phyloP scores from a whole-genome alignment of 1,139 yeast genomes.

The Debaryomyces robertsiae region DNA sequence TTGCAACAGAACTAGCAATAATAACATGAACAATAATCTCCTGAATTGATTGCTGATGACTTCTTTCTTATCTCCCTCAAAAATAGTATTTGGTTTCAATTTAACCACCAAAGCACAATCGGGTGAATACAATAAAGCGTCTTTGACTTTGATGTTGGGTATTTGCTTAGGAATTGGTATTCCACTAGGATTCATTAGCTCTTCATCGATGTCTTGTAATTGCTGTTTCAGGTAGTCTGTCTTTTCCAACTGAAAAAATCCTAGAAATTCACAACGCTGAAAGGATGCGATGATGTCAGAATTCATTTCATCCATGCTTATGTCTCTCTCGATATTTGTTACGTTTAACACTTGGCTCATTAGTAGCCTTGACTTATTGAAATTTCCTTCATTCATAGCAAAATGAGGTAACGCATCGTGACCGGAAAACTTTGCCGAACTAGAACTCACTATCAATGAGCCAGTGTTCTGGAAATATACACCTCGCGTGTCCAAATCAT shows the following conservation, averaged over 20 bases:
- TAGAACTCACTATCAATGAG: conserved; percentile 61
- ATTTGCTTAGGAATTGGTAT: conserved; percentile 59
- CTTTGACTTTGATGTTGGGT: conserved; percentile 57
- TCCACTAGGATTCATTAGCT: conserved; percentile 70
- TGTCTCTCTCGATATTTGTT: conserved; percentile 37
- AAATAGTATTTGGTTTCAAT: conserved; percentile 28
- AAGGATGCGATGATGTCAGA: conserved; percentile 36
- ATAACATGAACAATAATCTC: conserved; percentile 49
- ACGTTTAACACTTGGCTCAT: conserved; percentile 44
- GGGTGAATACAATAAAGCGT: conserved; percentile 76
- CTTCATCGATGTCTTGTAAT: conserved; percentile 66
- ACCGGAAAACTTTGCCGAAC: conserved; percentile 76
- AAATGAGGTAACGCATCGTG: conserved; percentile 61
- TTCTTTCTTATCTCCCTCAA: conserved; percentile 63
- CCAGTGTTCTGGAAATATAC: conserved; percentile 75
- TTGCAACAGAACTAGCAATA: conserved; percentile 42
- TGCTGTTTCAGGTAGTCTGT: conserved; percentile 56
- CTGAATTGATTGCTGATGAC: conserved; percentile 47
- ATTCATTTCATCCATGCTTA: conserved; percentile 44
- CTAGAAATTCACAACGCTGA: conserved; percentile 69
- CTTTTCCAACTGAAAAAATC: conserved; percentile 67
- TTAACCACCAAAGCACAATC: conserved; percentile 73
- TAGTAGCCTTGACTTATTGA: conserved; percentile 39
- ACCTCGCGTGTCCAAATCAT: conserved; percentile 57
- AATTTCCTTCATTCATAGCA: conserved; percentile 45